Evolutionary conservation across 2,329 filamentous ascomycete species (phyloP), one percentile per base, ranked within the genome.

Genomic region (Cercospora sesami): DNA sequence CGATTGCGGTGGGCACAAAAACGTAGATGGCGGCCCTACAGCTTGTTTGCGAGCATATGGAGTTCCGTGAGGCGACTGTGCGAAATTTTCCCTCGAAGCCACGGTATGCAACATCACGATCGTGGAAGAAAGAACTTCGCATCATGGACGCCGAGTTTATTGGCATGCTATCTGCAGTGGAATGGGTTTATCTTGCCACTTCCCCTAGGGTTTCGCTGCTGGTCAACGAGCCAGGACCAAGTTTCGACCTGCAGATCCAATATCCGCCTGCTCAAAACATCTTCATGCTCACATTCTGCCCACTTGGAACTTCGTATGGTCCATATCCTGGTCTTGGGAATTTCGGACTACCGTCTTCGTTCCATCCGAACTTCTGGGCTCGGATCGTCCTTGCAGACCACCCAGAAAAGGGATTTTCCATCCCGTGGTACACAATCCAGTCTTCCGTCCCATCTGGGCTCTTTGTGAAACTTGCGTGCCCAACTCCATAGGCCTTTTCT

Each of bases 391-490:
- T 77, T 23, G 81, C 83, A 30, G 71, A 73, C 83, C 82, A 84
- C 0, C 83, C 81, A 59, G 79, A 81, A 28, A 77, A 77, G n/a
- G 82, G 81, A 71, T 84, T 79, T 36, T 73, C 68, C 82, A 85
- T 85, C 9, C 83, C 84, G 73, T 85, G 83, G 73, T 85, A 86
- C n/a, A 85, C 81, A 60, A 86, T 82, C 82, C 82, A 86, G 64
- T 83, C 77, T 74, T 85, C 81, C 1, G 60, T 79, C 0, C 80
- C 81, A 72, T 85, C 83, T 0, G 82, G 82, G 65, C 80, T 82
- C 64, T 80, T 83, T 5, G 80, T 81, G 68, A 84, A 86, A 69
- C 82, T 84, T 18, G 83, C 83, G 70, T 85, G 83, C 0, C 84
- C 83, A 4, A 85, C 83, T 0, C 83, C 83, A 69, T 83, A 85